A percentile compares a stretch with the other conserved stretches of the same genome.
Evolutionary conservation across 1,284 basidiomycete species (phyloP).

Genomic region (Anthracocystis walkeri): DNA sequence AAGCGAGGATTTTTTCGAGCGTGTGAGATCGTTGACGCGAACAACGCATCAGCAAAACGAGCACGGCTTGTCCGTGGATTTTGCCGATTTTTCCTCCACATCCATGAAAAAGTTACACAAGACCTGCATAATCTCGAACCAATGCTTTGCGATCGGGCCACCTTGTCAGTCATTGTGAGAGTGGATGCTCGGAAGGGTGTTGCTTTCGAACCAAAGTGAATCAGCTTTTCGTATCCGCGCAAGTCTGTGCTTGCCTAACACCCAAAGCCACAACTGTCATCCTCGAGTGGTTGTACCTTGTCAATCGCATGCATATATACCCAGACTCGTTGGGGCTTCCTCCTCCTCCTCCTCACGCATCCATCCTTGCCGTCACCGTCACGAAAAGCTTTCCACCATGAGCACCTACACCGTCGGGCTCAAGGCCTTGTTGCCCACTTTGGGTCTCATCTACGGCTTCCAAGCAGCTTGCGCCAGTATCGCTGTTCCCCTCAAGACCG

Average conservation of each 20-base stretch:
- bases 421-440: slow-evolving; percentile 50
- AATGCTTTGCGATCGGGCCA: neutral
- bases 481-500: slow-evolving; percentile 55
- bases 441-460: slow-evolving; percentile 60
- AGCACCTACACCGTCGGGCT: slow-evolving; percentile 55
- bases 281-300: no score
- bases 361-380: neutral
- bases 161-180: neutral
- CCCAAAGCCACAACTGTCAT: neutral
- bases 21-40: neutral
- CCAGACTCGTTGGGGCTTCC: neutral
- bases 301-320: slow-evolving; percentile 1
- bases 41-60: neutral
- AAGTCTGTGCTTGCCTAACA: slow-evolving; percentile 6
- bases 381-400: slow-evolving; percentile 7
- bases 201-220: neutral
- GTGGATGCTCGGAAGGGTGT: neutral
- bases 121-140: neutral
- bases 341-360: neutral
- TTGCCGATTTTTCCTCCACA: neutral
- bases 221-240: slow-evolving; percentile 3
- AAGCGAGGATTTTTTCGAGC: neutral
- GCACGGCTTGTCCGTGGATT: neutral
- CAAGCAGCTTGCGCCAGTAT: slow-evolving; percentile 54
- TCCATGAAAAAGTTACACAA: neutral